Evolutionary conservation across 345 rosid genomes (phyloP).

Genomic region (Eucalyptus microcorys): DNA sequence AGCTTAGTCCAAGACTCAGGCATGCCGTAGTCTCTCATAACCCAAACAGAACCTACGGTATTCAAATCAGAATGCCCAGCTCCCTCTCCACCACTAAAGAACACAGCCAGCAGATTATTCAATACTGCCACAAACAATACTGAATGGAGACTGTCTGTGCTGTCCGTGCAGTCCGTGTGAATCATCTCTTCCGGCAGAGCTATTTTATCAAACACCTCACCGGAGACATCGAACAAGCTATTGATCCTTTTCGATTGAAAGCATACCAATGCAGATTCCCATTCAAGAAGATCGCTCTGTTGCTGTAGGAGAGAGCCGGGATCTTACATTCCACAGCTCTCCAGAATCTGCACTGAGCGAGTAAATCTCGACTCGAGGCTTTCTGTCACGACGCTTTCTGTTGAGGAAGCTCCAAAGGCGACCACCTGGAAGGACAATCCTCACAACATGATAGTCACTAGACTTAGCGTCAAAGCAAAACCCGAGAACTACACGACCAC

Average conservation of each 20-base stretch:
- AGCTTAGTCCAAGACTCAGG: background rate
- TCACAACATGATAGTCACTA: background rate
- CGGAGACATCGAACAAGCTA: background rate
- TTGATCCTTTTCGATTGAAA: too few species aligned
- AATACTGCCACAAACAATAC: background rate
- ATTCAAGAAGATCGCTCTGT: background rate
- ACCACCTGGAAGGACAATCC: background rate
- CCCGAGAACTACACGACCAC: background rate
- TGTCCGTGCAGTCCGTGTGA: too few species aligned
- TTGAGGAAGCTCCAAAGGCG: background rate
- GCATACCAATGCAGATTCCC: background rate
- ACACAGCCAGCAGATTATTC: background rate
- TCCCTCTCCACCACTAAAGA: background rate
- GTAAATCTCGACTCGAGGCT: background rate
- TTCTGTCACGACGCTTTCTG: background rate
- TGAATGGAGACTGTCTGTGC: too few species aligned
- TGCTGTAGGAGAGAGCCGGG: too few species aligned
- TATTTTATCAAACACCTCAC: background rate
- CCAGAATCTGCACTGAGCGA: background rate
- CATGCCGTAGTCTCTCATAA: background rate
- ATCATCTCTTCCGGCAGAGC: background rate
- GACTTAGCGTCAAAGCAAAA: background rate
- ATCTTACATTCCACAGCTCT: background rate
- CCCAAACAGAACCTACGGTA: background rate
- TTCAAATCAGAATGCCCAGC: too few species aligned